Conservation (phyloP, 2,329 filamentous ascomycete species). For the Aspergillus glaucus region DNA sequence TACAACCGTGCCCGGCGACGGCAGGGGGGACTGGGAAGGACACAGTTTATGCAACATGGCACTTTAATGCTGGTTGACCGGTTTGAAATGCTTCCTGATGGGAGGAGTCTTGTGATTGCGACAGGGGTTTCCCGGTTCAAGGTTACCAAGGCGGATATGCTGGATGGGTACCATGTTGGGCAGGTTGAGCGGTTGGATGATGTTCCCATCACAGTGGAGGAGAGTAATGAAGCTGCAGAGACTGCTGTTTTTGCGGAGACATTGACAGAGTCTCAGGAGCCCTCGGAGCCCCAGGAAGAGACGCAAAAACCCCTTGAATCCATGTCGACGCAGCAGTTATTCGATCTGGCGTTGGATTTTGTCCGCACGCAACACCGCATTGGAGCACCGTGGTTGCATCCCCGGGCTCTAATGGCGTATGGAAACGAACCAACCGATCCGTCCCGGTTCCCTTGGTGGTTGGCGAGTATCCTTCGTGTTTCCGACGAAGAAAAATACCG, state of each 20-base stretch:
- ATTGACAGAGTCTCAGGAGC: background rate
- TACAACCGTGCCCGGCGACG: slow-evolving; percentile 52
- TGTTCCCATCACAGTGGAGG: slow-evolving; percentile 73
- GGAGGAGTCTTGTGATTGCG: slow-evolving; percentile 74
- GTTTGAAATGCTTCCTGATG: slow-evolving; percentile 67
- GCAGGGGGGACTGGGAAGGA: slow-evolving; percentile 48
- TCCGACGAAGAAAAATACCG: slow-evolving; percentile 72
- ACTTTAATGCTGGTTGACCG: slow-evolving; percentile 72
- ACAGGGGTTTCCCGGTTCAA: slow-evolving; percentile 71
- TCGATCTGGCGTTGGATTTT: slow-evolving; percentile 61
- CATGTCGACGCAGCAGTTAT: slow-evolving; percentile 65
- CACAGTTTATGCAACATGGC: slow-evolving; percentile 65
- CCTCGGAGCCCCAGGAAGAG: slow-evolving; percentile 13
- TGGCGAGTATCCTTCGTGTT: slow-evolving; percentile 74
- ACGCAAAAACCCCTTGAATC: slow-evolving; percentile 21
- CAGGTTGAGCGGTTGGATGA: slow-evolving; percentile 72
- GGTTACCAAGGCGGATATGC: slow-evolving; percentile 54
- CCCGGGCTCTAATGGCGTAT: slow-evolving; percentile 65
- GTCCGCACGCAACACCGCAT: slow-evolving; percentile 61
- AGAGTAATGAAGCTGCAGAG: slow-evolving; percentile 66
- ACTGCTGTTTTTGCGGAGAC: slow-evolving; percentile 32
- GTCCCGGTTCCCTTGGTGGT: slow-evolving; percentile 80
- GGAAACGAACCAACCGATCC: slow-evolving; percentile 72
- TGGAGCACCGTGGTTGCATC: slow-evolving; percentile 68
- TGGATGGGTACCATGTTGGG: slow-evolving; percentile 76